Base-by-base conservation (phyloP, 495 filamentous ascomycete genomes). In the Astrothelium macrocarpum region DNA sequence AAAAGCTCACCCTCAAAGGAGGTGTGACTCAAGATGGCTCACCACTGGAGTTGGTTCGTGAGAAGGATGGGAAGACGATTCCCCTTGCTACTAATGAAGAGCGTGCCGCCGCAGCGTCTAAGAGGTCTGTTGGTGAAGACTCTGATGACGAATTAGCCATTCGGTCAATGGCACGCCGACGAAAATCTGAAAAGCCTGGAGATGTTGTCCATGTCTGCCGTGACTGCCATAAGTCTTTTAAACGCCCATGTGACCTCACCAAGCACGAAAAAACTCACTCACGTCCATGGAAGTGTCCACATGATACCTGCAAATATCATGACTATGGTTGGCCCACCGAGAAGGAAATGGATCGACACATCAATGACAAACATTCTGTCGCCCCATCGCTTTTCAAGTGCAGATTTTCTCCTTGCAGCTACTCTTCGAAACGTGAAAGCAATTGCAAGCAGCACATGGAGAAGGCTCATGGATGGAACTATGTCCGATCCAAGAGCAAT, bases 361-460 rank as follows among this genome's bases (percentile, higher is more conserved):
- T 88, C 73, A 96, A 96, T 71, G 94, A 98, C 77, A 96, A 93
- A 76, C 94, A 98, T 77, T 89, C 89, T 32, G 72, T 79, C n/a
- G 79, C 81, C 34, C 90, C 94, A 2, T 76, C 81, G 16, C 80
- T 91, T 77, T 96, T 81, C 74, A 83, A 87, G 70, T 98, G 94
- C 77, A 75, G 82, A n/a, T 97, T 84, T 75, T 78, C 84, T 65
- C 88, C 88, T 23, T 98, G 94, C 81, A 83, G 88, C 0, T 98
- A 97, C 77, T 85, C 90, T 69, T 96, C 91, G 49, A 97, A 96
- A 80, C 87, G 94, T 31, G 89, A 96, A 78, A 94, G 89, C 74
- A 98, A 98, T 76, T 95, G 91, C 84, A 97, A 97, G 75, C 94
- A 98, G 75, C 94, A 98, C 76, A 98, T 98, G 94, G 94, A 98